A percentile compares a stretch with the other conserved stretches of the same genome.
Conservation (phyloP, 148 eudicot genomes). For the Diospyros lotus region DNA sequence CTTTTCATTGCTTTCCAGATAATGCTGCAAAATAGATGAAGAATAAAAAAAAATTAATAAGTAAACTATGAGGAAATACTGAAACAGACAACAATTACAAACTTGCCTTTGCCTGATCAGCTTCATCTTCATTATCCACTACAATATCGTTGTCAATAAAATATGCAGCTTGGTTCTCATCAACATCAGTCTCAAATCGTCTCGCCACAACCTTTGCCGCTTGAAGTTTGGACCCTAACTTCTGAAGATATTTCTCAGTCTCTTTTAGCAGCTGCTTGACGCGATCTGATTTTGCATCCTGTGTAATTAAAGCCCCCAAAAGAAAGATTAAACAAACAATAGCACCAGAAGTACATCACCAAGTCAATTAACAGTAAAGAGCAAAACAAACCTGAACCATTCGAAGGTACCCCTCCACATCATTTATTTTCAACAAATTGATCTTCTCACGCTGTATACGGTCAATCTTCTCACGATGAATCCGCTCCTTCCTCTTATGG, state of each 20-base stretch:
- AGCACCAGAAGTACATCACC: background rate
- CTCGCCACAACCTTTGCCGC: constrained; percentile 60
- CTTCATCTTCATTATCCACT: constrained; percentile 75
- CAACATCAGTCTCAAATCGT: constrained; percentile 56
- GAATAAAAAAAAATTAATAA: background rate
- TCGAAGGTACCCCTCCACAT: constrained; percentile 96
- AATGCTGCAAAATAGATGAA: constrained; percentile 61
- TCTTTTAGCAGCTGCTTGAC: constrained; percentile 90
- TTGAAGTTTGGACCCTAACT: constrained; percentile 84
- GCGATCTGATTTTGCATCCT: constrained; percentile 98
- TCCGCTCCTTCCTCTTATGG: constrained; percentile 91
- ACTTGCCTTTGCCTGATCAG: constrained; percentile 90
- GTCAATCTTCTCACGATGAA: constrained; percentile 93
- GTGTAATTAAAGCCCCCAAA: background rate
- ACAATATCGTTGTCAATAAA: constrained; percentile 40
- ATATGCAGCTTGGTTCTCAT: constrained; percentile 44
- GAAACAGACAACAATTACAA: background rate
- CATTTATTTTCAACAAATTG: constrained; percentile 90
- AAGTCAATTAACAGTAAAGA: constrained; percentile 1
- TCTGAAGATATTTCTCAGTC: constrained; percentile 91
- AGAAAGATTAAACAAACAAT: constrained; percentile 1
- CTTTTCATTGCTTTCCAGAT: constrained; percentile 97
- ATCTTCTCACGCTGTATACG: constrained; percentile 99
- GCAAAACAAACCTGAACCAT: constrained; percentile 80
- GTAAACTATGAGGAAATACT: constrained; percentile 4